Evolutionary conservation across 2,329 filamentous ascomycete genomes (phyloP).

Genomic region (Microsporum audouinii): DNA sequence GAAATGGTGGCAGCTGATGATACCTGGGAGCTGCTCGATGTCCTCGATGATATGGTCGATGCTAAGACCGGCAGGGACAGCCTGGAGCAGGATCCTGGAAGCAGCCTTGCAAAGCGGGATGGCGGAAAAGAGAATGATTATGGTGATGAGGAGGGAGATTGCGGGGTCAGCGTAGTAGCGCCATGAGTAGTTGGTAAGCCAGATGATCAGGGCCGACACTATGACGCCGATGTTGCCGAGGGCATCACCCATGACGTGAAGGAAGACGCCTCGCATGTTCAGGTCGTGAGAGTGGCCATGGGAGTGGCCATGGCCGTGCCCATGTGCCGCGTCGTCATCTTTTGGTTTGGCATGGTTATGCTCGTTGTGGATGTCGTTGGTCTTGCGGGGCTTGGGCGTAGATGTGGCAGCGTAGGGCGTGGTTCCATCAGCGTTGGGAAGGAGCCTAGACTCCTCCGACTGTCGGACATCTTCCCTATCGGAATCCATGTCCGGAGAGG

Average conservation of each 20-base stretch:
- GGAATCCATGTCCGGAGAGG: constrained; percentile 40
- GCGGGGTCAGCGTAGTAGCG: constrained; percentile 81
- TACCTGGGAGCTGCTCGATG: constrained; percentile 71
- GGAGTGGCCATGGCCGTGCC: constrained; percentile 19
- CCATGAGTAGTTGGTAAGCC: constrained; percentile 71
- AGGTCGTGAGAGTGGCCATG: constrained; percentile 48
- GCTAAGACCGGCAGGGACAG: constrained; percentile 77
- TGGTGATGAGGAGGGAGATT: constrained; percentile 87
- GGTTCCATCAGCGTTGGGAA: constrained; percentile 33
- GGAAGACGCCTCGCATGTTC: constrained; percentile 75
- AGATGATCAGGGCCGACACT: constrained; percentile 69
- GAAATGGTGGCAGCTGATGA: constrained; percentile 85
- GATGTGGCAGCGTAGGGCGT: constrained; percentile 24
- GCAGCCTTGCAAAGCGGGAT: constrained; percentile 43
- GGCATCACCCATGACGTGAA: constrained; percentile 46
- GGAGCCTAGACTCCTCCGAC: constrained; percentile 33
- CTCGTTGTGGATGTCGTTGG: constrained; percentile 45
- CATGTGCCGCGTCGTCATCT: constrained; percentile 46
- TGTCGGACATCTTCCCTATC: constrained; percentile 37
- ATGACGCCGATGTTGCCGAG: constrained; percentile 40
- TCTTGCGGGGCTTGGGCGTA: constrained; percentile 15
- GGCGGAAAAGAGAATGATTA: constrained; percentile 50
- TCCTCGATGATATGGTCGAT: constrained; percentile 87
- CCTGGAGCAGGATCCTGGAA: constrained; percentile 77
- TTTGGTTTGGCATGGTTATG: constrained; percentile 72